Conservation (phyloP, 768 basidiomycete genomes). For the Leccinum broughii region DNA sequence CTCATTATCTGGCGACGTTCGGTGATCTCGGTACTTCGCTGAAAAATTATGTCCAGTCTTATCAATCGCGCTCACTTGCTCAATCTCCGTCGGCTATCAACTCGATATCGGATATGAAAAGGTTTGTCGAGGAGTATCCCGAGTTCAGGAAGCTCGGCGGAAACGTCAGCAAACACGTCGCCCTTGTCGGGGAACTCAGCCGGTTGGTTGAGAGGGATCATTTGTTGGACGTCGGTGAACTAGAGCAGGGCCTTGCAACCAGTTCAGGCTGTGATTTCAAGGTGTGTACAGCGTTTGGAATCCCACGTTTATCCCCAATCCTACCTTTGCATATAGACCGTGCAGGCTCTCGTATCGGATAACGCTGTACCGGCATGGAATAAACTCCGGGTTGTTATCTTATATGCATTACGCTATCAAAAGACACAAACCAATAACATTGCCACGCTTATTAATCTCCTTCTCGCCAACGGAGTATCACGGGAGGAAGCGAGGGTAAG, state of each 20-base stretch:
- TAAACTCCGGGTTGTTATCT: constrained; percentile 87
- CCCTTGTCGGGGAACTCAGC: constrained; percentile 94
- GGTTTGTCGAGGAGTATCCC: constrained; percentile 96
- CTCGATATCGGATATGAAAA: constrained; percentile 96
- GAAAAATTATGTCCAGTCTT: constrained; percentile 91
- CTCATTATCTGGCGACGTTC: constrained; percentile 89
- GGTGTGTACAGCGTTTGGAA: constrained; percentile 42
- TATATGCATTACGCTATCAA: constrained; percentile 94
- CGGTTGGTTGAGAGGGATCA: constrained; percentile 84
- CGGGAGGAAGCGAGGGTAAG: constrained; percentile 72
- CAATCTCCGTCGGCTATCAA: constrained; percentile 81
- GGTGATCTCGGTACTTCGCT: constrained; percentile 93
- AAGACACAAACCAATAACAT: constrained; percentile 85
- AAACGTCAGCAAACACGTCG: constrained; percentile 98
- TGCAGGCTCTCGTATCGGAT: constrained; percentile 76
- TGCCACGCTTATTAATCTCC: constrained; percentile 69
- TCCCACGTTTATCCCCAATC: neutral
- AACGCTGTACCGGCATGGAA: constrained; percentile 68
- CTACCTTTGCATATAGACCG: constrained; percentile 50
- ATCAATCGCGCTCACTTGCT: constrained; percentile 79
- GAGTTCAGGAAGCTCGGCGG: constrained; percentile 96
- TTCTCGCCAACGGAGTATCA: constrained; percentile 73
- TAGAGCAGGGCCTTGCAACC: constrained; percentile 94
- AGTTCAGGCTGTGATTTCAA: constrained; percentile 88
- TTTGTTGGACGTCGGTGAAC: constrained; percentile 86